Evolutionary conservation across 139 green algal genomes (phyloP).

Genomic region (Micractinium conductrix): DNA sequence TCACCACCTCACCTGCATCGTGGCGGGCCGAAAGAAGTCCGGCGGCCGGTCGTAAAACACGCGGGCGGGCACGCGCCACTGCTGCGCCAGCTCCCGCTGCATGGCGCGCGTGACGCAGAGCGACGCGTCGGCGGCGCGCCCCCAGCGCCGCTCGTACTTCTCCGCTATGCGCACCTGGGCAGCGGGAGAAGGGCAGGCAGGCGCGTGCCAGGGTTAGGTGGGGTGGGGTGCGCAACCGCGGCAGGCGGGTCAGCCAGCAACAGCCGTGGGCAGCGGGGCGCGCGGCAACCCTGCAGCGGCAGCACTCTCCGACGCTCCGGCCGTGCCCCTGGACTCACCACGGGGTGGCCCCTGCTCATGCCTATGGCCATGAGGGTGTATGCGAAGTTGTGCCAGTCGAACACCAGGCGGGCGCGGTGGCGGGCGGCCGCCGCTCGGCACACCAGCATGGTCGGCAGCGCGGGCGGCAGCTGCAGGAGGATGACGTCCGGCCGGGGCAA

Average conservation of each 20-base stretch:
- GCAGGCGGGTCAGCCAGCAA: neutral
- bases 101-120: constrained; percentile 94
- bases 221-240: too few relatives aligned
- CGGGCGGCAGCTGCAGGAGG: constrained; percentile 90
- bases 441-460: constrained; percentile 85
- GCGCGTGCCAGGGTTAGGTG: neutral
- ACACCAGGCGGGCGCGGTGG: constrained; percentile 71
- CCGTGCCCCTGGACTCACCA: constrained; percentile 45
- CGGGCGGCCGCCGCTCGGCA: constrained; percentile 71
- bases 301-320: neutral
- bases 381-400: constrained; percentile 98
- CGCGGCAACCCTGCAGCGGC: too few relatives aligned
- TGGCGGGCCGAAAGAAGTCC: constrained; percentile 70
- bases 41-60: constrained; percentile 94
- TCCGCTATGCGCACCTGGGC: constrained; percentile 63
- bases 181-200: neutral
- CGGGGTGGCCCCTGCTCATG: constrained; percentile 53
- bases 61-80: constrained; percentile 74
- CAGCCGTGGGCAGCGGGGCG: too few relatives aligned
- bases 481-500: constrained; percentile 64
- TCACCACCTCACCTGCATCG: constrained; percentile 28
- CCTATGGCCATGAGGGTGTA: constrained; percentile 89
- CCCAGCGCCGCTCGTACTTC: constrained; percentile 73
- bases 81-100: constrained; percentile 67
- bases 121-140: constrained; percentile 44